Evolutionary conservation across 1,284 basidiomycete genomes (phyloP).

Genomic region (Meripilus lineatus): DNA sequence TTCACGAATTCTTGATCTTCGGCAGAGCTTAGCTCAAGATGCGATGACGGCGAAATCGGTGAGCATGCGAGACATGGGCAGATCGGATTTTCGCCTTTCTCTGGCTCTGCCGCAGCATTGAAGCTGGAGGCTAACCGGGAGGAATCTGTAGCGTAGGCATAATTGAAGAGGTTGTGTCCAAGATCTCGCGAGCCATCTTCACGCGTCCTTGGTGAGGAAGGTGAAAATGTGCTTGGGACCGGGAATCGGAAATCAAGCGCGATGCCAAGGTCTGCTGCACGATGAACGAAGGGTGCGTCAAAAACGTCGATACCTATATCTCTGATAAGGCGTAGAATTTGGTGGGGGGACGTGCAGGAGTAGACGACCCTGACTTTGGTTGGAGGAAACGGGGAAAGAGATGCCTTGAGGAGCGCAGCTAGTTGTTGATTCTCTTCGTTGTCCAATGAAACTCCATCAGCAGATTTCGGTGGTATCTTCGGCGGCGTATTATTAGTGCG

Average conservation of each 20-base stretch:
- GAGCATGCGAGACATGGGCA: slow-evolving; percentile 66
- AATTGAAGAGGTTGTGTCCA: slow-evolving; percentile 69
- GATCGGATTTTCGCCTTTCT: slow-evolving; percentile 16
- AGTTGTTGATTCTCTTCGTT: too few species aligned
- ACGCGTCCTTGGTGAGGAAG: slow-evolving; percentile 2
- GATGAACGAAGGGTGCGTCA: slow-evolving; percentile 65
- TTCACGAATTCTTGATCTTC: slow-evolving; percentile 28
- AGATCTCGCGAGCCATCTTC: slow-evolving; percentile 36
- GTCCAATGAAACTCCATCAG: slow-evolving; percentile 9
- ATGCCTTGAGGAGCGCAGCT: slow-evolving; percentile 45
- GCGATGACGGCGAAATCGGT: slow-evolving; percentile 36
- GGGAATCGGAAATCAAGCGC: slow-evolving; percentile 78
- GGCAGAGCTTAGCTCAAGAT: slow-evolving; percentile 44
- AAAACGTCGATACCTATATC: slow-evolving; percentile 71
- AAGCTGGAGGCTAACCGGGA: slow-evolving; percentile 39
- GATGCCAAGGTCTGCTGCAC: slow-evolving; percentile 60
- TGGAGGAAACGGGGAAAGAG: slow-evolving; percentile 46
- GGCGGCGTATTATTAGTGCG: background rate
- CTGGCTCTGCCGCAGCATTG: slow-evolving; percentile 24
- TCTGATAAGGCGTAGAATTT: slow-evolving; percentile 59
- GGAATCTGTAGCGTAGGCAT: slow-evolving; percentile 57
- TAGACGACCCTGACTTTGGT: slow-evolving; percentile 60
- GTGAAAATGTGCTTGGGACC: slow-evolving; percentile 19
- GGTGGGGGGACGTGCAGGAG: slow-evolving; percentile 61
- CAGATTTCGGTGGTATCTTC: slow-evolving; percentile 8